Base-by-base conservation (phyloP, 2,329 filamentous ascomycete genomes). In the Daldinia sp. region DNA sequence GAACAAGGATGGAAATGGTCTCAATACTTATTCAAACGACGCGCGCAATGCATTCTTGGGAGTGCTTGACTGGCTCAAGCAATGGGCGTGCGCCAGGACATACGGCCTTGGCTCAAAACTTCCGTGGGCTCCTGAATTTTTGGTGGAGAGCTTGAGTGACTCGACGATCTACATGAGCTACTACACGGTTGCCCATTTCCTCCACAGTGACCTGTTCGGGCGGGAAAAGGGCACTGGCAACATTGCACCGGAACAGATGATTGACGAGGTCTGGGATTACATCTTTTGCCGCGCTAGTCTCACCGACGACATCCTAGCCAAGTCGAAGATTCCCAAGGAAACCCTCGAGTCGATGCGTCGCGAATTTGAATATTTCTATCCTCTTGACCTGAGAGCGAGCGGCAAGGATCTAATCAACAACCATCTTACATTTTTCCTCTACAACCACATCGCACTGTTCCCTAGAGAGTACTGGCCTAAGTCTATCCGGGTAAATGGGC, bases 361-460 rank as follows among this genome's bases (percentile, higher is more conserved):
- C 77, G 93, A 97, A 76, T 98, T 98, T 76, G 92, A 96, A 80
- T 99, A 98, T 87, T 98, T 93, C 86, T 99, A 98, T 81, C 96
- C 96, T 44, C 85, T 98, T 58, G 95, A 98, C 77, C 85, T 97
- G 73, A 88, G 94, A 75, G 90, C 92, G 46, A 96, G 92, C 39
- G 96, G 95, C 74, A 98, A 98, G 85, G 95, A 97, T 79, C 84
- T 97, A 71, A 94, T 97, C 74, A 91, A 92, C 70, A 97, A 97
- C 83, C 96, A 98, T 82, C 84, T 99, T 76, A 98, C 94, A 12
- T 98, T 98, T 86, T 96, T 92, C 87, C 87, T 98, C 61, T 98
- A 98, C 83, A 91, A 95, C 74, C 96, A 98, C 80, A 81, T 96
- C 72, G 96, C 96, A 10, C 87, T 99, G 48, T 98, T 98, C 86